phyloP scores from a whole-genome alignment of 805 yeast species.

The Barnettozyma sp. region DNA sequence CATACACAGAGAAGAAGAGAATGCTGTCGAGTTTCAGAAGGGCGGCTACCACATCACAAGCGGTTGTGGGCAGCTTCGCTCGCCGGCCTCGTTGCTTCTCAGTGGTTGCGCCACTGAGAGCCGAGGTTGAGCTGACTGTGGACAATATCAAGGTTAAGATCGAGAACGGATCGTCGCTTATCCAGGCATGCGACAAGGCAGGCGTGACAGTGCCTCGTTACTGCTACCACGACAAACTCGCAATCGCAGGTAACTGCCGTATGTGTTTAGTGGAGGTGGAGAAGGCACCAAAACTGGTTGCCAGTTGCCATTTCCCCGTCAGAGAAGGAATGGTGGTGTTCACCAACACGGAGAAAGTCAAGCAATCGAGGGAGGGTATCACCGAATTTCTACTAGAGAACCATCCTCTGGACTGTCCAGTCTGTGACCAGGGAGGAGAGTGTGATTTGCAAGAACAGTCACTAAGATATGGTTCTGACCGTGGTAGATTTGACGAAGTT shows the following conservation, averaged over 20 bases:
- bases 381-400: conserved; percentile 83
- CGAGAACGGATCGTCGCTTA: conserved; percentile 82
- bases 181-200: conserved; percentile 88
- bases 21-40: conserved; percentile 16
- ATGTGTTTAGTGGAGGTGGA: conserved; percentile 90
- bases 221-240: conserved; percentile 87
- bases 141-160: conserved; percentile 73
- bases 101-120: conserved; percentile 29
- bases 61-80: not conserved
- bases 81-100: conserved; percentile 30
- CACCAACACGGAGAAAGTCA: conserved; percentile 71
- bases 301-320: conserved; percentile 91
- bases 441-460: conserved; percentile 89
- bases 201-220: conserved; percentile 84
- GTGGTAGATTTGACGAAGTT: conserved; percentile 78
- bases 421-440: conserved; percentile 93
- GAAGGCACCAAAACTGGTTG: conserved; percentile 82
- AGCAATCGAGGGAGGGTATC: conserved; percentile 82
- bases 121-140: conserved; percentile 48
- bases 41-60: not conserved
- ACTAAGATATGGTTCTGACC: conserved; percentile 73
- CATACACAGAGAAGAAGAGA: too few relatives aligned
- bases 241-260: conserved; percentile 89
- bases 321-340: conserved; percentile 82
- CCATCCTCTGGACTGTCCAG: conserved; percentile 90